Conservation (phyloP, 78 protist genomes). For the Tieghemostelium lacteum region DNA sequence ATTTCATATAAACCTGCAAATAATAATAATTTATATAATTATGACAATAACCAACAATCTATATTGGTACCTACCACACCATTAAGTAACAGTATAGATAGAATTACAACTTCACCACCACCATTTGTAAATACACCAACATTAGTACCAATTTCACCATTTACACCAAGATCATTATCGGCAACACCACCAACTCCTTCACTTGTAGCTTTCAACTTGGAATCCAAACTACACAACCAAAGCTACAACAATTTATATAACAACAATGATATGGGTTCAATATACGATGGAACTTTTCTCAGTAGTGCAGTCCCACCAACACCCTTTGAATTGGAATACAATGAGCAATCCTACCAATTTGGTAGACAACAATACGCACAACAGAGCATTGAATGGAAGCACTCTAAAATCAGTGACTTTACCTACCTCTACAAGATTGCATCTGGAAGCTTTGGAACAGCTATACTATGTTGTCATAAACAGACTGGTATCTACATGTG, state of each 20-base stretch:
- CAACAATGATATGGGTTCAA: not conserved
- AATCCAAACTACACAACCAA: not conserved
- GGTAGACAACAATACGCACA: no score
- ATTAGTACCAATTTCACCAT: not conserved
- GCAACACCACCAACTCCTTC: not conserved
- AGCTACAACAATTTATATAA: not conserved
- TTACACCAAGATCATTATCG: not conserved
- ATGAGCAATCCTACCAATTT: not conserved
- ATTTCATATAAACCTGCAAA: not conserved
- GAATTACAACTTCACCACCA: no score
- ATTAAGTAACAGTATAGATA: no score
- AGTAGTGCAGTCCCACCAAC: not conserved
- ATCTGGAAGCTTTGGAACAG: conserved; percentile 68
- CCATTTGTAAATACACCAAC: not conserved
- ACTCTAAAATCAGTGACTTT: not conserved
- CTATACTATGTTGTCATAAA: conserved; percentile 47
- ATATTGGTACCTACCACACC: not conserved
- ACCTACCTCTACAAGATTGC: conserved; percentile 20
- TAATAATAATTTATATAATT: no score
- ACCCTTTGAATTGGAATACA: not conserved
- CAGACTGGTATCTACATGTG: conserved; percentile 29
- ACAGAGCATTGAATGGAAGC: conserved; percentile 49
- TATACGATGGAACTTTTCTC: not conserved
- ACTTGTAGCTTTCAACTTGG: not conserved
- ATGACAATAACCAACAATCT: not conserved